Evolutionary conservation across 2,329 filamentous ascomycete genomes (phyloP).

Genomic region (Davidsoniella neocaledoniae): DNA sequence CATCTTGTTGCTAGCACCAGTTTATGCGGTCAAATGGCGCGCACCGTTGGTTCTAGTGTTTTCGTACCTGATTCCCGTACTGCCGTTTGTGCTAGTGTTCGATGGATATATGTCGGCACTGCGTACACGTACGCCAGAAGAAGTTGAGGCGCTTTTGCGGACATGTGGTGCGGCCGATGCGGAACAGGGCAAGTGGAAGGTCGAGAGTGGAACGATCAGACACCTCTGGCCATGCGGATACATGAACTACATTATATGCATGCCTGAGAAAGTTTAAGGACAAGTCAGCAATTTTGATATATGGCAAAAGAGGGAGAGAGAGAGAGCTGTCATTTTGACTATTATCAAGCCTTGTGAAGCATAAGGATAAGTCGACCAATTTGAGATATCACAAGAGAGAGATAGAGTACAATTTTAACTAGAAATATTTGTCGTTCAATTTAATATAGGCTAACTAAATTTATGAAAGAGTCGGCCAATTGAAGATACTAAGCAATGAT

Average conservation of each 20-base stretch:
- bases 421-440: no score
- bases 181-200: conserved; percentile 28
- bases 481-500: background rate
- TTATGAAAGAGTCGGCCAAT: background rate
- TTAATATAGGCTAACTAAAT: no score
- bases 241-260: conserved; percentile 35
- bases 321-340: no score
- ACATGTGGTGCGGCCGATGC: conserved; percentile 28
- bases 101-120: conserved; percentile 53
- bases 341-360: background rate
- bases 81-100: conserved; percentile 50
- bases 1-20: conserved; percentile 33
- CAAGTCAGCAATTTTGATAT: background rate
- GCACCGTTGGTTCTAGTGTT: conserved; percentile 43
- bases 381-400: background rate
- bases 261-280: conserved; percentile 18
- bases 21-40: conserved; percentile 34
- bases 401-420: no score
- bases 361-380: background rate
- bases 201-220: conserved; percentile 28
- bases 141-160: conserved; percentile 43
- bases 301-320: background rate
- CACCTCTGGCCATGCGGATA: conserved; percentile 35
- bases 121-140: conserved; percentile 47
- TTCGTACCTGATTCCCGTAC: conserved; percentile 47